Conservation (phyloP, 2,329 filamentous ascomycete genomes). For the Teratosphaeria pseudoeucalypti region DNA sequence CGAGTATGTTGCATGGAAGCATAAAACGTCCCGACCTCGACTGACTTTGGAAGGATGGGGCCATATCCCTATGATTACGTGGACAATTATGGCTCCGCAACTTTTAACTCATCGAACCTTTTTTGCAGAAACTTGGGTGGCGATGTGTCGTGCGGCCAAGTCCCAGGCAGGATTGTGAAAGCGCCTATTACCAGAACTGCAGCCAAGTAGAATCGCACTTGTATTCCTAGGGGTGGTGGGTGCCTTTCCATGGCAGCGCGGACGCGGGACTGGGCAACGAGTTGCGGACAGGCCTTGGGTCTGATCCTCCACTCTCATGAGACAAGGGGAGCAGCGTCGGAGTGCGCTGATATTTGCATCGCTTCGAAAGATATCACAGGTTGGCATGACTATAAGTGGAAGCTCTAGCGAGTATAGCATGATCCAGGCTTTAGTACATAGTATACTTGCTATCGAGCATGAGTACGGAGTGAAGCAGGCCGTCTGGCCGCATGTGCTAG, state of each 20-base stretch:
- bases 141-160: neutral
- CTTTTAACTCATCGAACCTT: neutral
- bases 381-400: too few species aligned
- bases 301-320: neutral
- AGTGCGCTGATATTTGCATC: too few species aligned
- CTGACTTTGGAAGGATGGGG: conserved; percentile 16
- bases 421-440: too few species aligned
- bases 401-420: too few species aligned
- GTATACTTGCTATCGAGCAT: too few species aligned
- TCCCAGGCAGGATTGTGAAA: neutral
- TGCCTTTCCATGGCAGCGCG: too few species aligned
- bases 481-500: too few species aligned
- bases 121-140: neutral
- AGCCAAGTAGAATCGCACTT: neutral
- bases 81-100: conserved; percentile 13
- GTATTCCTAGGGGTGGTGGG: neutral
- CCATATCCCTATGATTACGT: conserved; percentile 20
- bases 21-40: neutral
- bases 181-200: neutral
- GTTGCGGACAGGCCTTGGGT: neutral
- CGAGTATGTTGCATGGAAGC: conserved; percentile 11
- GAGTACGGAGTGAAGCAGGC: too few species aligned
- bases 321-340: neutral
- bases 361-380: too few species aligned
- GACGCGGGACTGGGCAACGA: neutral